A percentile compares a stretch with the other conserved stretches of the same genome.
These are phyloP conservation scores for Phaffia tasmanica DNA, from an alignment of 768 basidiomycete genomes.

Conservation along the genomic window DNA sequence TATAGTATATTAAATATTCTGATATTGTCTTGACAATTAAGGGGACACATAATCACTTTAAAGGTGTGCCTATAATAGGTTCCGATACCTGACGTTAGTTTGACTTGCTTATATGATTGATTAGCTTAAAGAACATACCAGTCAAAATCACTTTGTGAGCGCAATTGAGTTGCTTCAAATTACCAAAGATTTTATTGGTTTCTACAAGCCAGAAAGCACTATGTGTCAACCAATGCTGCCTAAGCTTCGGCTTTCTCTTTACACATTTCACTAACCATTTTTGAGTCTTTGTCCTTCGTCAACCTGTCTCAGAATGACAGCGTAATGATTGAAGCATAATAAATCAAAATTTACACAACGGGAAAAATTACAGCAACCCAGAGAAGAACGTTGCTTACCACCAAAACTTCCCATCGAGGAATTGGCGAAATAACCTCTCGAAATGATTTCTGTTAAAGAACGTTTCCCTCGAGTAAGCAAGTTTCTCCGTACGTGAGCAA, in stretches of 20 bases:
- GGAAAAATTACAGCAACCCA: background rate
- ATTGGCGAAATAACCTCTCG: slow-evolving; percentile 61
- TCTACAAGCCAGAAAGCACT: slow-evolving; percentile 44
- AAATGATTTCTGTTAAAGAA: slow-evolving; percentile 52
- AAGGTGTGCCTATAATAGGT: slow-evolving; percentile 53
- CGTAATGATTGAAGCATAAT: slow-evolving; percentile 19
- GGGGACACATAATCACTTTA: slow-evolving; percentile 64
- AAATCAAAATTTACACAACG: slow-evolving; percentile 8
- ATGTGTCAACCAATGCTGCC: slow-evolving; percentile 13
- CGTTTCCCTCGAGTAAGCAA: slow-evolving; percentile 1
- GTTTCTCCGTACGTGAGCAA: background rate
- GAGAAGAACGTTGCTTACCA: slow-evolving; percentile 42
- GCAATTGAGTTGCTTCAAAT: slow-evolving; percentile 64
- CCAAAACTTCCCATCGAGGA: slow-evolving; percentile 85
- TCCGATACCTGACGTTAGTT: background rate
- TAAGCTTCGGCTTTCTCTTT: background rate
- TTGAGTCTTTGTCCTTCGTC: slow-evolving; percentile 26
- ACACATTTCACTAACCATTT: background rate
- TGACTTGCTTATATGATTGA: background rate
- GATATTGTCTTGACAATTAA: background rate
- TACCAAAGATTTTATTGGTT: slow-evolving; percentile 62
- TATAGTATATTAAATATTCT: background rate
- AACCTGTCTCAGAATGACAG: background rate
- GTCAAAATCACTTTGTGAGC: slow-evolving; percentile 81
- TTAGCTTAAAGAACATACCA: slow-evolving; percentile 46